Conservation (phyloP, 2,329 filamentous ascomycete species). For the Cylindrodendrum hubeiense region DNA sequence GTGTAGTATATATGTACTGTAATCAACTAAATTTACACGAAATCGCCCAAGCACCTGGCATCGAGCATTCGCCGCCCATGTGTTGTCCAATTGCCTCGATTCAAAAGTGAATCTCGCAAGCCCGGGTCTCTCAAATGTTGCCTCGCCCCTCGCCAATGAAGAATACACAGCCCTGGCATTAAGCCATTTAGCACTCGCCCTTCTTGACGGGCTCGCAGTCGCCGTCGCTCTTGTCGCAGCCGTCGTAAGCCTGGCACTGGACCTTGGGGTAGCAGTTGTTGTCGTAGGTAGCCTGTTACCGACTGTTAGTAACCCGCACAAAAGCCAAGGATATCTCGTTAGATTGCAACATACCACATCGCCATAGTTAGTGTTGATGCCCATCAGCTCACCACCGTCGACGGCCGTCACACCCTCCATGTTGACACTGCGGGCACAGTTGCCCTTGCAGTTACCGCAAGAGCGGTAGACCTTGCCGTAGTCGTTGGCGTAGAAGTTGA, state of each 20-base stretch:
- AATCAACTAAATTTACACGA: too few relatives aligned
- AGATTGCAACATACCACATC: constrained; percentile 38
- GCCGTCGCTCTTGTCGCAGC: constrained; percentile 45
- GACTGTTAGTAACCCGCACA: constrained; percentile 26
- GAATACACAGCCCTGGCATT: too few relatives aligned
- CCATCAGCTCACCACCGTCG: constrained; percentile 56
- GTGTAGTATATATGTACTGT: too few relatives aligned
- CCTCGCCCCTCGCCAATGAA: too few relatives aligned
- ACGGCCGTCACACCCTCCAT: constrained; percentile 56
- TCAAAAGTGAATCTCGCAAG: too few relatives aligned
- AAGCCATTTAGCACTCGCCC: constrained; percentile 44
- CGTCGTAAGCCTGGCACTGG: constrained; percentile 47
- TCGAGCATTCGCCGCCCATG: too few relatives aligned
- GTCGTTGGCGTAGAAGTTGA: constrained; percentile 58
- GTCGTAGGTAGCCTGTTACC: constrained; percentile 44
- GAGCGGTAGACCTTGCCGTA: constrained; percentile 57
- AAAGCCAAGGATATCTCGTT: too few relatives aligned
- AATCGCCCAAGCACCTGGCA: too few relatives aligned
- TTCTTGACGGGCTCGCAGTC: constrained; percentile 45
- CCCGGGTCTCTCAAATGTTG: too few relatives aligned
- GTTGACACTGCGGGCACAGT: constrained; percentile 57
- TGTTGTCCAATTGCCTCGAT: too few relatives aligned
- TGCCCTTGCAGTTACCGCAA: constrained; percentile 43
- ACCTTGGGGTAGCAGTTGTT: constrained; percentile 46
- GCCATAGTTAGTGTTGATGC: constrained; percentile 55